phyloP scores from a whole-genome alignment of 805 yeast genomes.

The Yarrowia yakushimensis region DNA sequence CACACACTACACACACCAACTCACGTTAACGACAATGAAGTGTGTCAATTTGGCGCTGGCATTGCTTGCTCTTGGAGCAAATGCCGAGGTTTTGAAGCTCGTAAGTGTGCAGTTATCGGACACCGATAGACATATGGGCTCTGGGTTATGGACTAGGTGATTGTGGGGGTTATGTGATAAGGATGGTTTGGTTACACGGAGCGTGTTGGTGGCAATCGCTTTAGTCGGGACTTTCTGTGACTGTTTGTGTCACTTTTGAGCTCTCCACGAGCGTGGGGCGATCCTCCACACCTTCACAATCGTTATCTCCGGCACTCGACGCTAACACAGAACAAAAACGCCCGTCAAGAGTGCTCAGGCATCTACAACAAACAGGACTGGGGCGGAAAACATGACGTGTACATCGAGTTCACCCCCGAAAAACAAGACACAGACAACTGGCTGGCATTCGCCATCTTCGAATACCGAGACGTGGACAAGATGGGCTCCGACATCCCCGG shows the following conservation, averaged over 20 bases:
- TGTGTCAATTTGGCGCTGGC: slow-evolving; percentile 25
- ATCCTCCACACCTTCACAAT: too few species aligned
- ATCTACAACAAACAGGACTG: slow-evolving; percentile 83
- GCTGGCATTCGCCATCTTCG: slow-evolving; percentile 73
- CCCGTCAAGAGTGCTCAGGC: slow-evolving; percentile 79
- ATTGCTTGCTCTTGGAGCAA: slow-evolving; percentile 25
- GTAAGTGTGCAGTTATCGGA: slow-evolving; percentile 21
- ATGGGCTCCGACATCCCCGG: slow-evolving; percentile 49
- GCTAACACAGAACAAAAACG: slow-evolving; percentile 44
- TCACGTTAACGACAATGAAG: neutral
- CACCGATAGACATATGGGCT: too few species aligned
- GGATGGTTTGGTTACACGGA: too few species aligned
- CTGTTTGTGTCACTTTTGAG: too few species aligned
- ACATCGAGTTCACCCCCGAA: slow-evolving; percentile 43
- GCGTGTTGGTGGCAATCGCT: too few species aligned
- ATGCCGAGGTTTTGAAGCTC: slow-evolving; percentile 30
- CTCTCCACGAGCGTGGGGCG: too few species aligned
- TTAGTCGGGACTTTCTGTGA: too few species aligned
- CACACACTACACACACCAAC: neutral
- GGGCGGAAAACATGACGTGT: slow-evolving; percentile 74
- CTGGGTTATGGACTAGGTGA: neutral
- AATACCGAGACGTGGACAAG: slow-evolving; percentile 68
- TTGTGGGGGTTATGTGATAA: too few species aligned
- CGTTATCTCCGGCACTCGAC: too few species aligned
- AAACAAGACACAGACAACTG: slow-evolving; percentile 40